Percentiles rank a stretch among this genome's conserved stretches.
Evolutionary conservation across 352 stramenopile species (phyloP).

Genomic region (Aphanomyces euteiches): DNA sequence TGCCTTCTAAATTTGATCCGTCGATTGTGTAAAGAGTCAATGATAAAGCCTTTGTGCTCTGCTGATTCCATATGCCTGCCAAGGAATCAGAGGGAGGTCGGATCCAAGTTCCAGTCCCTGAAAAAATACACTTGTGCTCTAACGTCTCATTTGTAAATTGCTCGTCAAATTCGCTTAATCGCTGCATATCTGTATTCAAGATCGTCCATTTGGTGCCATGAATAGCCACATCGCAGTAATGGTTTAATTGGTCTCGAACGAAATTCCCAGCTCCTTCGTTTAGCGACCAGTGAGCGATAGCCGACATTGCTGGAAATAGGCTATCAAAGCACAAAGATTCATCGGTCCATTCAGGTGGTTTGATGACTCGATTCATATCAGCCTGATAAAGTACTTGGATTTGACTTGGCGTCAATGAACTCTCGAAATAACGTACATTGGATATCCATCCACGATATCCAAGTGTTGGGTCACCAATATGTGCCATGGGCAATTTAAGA

Average conservation of each 20-base stretch:
- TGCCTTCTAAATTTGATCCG: not conserved
- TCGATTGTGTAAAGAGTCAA: not conserved
- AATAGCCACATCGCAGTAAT: constrained; percentile 7
- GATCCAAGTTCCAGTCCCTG: constrained; percentile 12
- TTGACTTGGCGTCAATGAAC: not conserved
- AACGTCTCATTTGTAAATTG: not conserved
- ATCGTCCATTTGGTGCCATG: constrained; percentile 10
- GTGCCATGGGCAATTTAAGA: constrained; percentile 16
- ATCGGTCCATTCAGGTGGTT: not conserved
- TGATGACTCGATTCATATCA: constrained; percentile 2
- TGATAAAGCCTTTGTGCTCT: constrained; percentile 1
- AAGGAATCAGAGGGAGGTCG: not conserved
- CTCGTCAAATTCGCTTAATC: not conserved
- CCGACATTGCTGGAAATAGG: constrained; percentile 13
- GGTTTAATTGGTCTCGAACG: not conserved
- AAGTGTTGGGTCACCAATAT: constrained; percentile 17
- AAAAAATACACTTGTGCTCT: not conserved
- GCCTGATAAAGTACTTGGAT: not conserved
- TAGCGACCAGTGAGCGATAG: constrained; percentile 6
- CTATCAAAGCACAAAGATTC: not conserved
- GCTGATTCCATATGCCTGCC: constrained; percentile 6
- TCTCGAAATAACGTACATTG: constrained; percentile 29
- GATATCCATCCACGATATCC: constrained; percentile 13
- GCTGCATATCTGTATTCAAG: not conserved
- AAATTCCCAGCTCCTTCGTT: constrained; percentile 20